Percentiles rank a stretch among this genome's conserved stretches.
Conservation (phyloP, 495 filamentous ascomycete genomes). For the Apiosordaria backusii region DNA sequence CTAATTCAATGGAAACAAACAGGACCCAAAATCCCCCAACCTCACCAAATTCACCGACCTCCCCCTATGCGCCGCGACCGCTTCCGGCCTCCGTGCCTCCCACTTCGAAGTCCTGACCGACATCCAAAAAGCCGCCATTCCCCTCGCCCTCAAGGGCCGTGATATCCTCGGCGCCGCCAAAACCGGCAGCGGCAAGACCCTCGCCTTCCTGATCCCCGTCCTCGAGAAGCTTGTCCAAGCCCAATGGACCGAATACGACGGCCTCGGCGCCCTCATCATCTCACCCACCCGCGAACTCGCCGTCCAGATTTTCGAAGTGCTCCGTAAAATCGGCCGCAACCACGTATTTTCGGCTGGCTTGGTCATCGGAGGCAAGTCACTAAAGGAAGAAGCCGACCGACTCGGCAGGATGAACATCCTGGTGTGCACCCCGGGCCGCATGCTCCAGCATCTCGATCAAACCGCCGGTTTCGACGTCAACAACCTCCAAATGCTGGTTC, state of each 20-base stretch:
- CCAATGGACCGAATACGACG: constrained; percentile 87
- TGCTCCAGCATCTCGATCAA: constrained; percentile 95
- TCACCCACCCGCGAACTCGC: constrained; percentile 93
- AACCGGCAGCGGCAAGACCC: constrained; percentile 93
- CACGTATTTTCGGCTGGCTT: constrained; percentile 91
- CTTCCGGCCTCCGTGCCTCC: constrained; percentile 72
- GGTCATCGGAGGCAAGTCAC: constrained; percentile 89
- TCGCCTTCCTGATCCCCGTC: constrained; percentile 88
- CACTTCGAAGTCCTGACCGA: constrained; percentile 90
- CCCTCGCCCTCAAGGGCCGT: constrained; percentile 74
- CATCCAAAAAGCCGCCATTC: constrained; percentile 84
- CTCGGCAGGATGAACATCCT: constrained; percentile 95
- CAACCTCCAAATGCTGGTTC: constrained; percentile 85
- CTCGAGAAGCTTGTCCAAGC: constrained; percentile 91
- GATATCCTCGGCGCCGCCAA: constrained; percentile 96
- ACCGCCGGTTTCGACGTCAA: constrained; percentile 86
- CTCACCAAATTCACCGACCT: constrained; percentile 69
- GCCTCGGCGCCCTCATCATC: constrained; percentile 86
- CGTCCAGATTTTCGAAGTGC: constrained; percentile 94
- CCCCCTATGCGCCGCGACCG: constrained; percentile 82
- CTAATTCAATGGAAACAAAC: not conserved
- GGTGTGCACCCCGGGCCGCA: constrained; percentile 90
- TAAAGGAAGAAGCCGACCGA: constrained; percentile 83
- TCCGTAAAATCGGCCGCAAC: constrained; percentile 83
- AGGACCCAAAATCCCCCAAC: constrained; percentile 47